These are phyloP conservation scores for Leishmania turanica DNA, from an alignment of 208 protist species.

Conservation along the genomic window DNA sequence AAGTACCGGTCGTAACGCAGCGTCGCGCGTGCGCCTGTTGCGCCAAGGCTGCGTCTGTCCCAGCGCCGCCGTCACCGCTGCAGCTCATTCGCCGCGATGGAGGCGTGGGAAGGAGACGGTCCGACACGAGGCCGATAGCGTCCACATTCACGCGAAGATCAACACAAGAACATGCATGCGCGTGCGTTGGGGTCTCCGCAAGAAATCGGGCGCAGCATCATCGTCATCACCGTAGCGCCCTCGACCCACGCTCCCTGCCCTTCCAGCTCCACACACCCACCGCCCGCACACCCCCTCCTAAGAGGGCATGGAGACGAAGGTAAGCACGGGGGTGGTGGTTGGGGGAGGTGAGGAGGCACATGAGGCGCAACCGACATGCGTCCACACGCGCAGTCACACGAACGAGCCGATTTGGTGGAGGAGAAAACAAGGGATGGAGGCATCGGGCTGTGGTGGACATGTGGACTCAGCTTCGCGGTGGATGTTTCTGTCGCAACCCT, in stretches of 20 bases:
- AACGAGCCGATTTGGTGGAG: too few relatives aligned
- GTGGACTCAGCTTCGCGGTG: too few relatives aligned
- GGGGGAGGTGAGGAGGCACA: neutral
- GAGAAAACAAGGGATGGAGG: too few relatives aligned
- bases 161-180: neutral
- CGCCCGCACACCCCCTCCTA: neutral
- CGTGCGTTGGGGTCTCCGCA: neutral
- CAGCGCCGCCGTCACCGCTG: neutral
- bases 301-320: neutral
- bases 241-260: neutral
- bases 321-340: neutral
- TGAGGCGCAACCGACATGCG: too few relatives aligned
- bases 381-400: too few relatives aligned
- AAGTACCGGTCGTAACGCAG: neutral
- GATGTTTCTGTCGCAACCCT: neutral
- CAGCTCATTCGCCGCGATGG: neutral
- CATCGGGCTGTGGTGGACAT: too few relatives aligned
- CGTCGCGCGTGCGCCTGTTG: neutral
- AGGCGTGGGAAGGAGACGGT: neutral
- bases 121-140: neutral
- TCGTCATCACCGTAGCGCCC: neutral
- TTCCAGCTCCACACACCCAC: neutral
- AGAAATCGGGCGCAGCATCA: neutral
- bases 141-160: neutral
- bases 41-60: neutral